Conservation (phyloP, 768 basidiomycete species). For the Fomitopsis pulvina region DNA sequence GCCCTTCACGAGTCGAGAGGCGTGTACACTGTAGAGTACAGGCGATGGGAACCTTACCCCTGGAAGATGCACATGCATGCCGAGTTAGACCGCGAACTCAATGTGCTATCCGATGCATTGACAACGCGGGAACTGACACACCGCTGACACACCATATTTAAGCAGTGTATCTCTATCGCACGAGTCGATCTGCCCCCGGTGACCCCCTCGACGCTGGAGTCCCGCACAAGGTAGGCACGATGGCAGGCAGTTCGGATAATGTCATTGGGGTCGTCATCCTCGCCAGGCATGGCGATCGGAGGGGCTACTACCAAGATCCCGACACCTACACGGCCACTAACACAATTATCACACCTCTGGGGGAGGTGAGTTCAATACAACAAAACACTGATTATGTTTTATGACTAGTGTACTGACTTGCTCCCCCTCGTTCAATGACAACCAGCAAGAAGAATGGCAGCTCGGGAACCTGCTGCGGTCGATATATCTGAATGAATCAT, state of each 20-base stretch:
- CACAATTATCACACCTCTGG: conserved; percentile 62
- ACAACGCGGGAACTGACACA: no score
- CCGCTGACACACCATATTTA: no score
- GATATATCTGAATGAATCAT: conserved; percentile 47
- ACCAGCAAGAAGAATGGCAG: conserved; percentile 49
- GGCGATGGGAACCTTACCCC: no score
- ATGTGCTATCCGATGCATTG: no score
- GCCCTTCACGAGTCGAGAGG: no score
- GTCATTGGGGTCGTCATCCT: conserved; percentile 21
- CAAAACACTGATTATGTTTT: neutral
- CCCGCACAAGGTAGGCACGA: neutral
- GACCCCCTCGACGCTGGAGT: no score
- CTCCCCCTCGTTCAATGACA: neutral
- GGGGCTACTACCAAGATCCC: conserved; percentile 60
- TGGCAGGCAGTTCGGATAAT: neutral
- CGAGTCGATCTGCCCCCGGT: no score
- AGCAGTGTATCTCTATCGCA: no score
- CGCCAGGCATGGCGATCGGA: conserved; percentile 22
- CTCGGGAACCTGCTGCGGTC: conserved; percentile 47
- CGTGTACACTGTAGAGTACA: no score
- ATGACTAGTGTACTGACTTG: neutral
- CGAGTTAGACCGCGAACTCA: no score
- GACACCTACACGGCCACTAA: conserved; percentile 46
- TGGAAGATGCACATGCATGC: no score
- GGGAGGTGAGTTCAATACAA: conserved; percentile 43